Conservation (phyloP, 352 stramenopile species). For the Phytopythium litorale region DNA sequence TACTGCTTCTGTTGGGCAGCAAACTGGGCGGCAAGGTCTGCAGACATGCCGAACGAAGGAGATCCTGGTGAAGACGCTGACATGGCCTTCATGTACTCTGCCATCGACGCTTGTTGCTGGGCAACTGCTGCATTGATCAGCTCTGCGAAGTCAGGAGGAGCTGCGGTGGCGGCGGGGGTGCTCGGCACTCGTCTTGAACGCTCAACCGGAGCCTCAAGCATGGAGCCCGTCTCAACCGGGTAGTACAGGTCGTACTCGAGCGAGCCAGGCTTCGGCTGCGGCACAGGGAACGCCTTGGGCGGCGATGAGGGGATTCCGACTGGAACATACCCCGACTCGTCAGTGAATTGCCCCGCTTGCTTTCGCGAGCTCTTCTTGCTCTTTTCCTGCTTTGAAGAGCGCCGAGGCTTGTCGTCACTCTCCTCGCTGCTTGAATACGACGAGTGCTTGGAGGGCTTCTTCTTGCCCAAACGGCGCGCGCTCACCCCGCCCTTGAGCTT, state of each 20-base stretch:
- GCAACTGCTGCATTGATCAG: background rate
- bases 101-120: conserved; percentile 7
- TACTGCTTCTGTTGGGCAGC: conserved; percentile 2
- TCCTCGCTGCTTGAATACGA: conserved; percentile 1
- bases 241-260: conserved; percentile 10
- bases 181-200: background rate
- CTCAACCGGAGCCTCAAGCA: background rate
- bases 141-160: background rate
- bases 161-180: background rate
- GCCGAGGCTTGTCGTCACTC: background rate
- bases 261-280: conserved; percentile 1
- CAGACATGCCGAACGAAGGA: background rate
- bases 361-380: conserved; percentile 1
- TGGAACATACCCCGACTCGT: background rate
- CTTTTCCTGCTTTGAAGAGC: background rate
- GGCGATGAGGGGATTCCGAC: background rate
- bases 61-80: background rate
- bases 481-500: conserved; percentile 23
- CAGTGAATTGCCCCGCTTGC: background rate
- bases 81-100: conserved; percentile 1
- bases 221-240: background rate
- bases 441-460: background rate
- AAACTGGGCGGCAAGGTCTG: background rate
- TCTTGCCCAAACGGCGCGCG: background rate
- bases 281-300: background rate